Percentiles rank a stretch among this genome's conserved stretches.
Evolutionary conservation across 495 filamentous ascomycete species (phyloP).

Genomic region (Aspergillus ellipticus): DNA sequence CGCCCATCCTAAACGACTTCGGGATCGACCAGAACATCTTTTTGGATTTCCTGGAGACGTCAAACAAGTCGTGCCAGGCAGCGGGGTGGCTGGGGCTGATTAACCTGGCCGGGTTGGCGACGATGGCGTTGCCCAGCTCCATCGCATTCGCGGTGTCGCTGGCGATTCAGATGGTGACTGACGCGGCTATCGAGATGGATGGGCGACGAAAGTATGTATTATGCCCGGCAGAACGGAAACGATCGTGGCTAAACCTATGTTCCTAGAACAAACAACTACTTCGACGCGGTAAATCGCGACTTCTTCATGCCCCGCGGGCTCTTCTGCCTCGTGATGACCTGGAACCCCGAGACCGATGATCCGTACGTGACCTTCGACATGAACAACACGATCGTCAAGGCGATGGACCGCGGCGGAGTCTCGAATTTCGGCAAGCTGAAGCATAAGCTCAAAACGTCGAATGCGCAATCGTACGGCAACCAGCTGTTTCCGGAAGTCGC

Average conservation of each 20-base stretch:
- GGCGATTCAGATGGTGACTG: constrained; percentile 38
- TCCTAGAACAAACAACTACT: constrained; percentile 48
- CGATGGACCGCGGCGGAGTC: constrained; percentile 10
- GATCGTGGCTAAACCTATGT: too few relatives aligned
- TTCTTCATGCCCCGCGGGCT: constrained; percentile 58
- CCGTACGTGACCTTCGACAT: constrained; percentile 22
- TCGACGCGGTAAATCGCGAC: constrained; percentile 54
- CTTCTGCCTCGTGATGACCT: constrained; percentile 59
- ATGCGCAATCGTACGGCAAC: constrained; percentile 45
- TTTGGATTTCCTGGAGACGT: constrained; percentile 49
- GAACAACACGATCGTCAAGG: constrained; percentile 26
- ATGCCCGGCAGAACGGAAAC: too few relatives aligned
- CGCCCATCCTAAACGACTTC: constrained; percentile 45
- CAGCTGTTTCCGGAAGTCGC: constrained; percentile 49
- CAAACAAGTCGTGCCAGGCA: constrained; percentile 39
- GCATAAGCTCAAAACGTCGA: constrained; percentile 38
- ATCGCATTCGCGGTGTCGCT: constrained; percentile 45
- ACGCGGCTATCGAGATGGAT: constrained; percentile 43
- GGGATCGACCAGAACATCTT: constrained; percentile 52
- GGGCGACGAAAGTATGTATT: constrained; percentile 27
- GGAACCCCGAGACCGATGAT: constrained; percentile 39
- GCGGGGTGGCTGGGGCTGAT: constrained; percentile 37
- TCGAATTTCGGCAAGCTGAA: constrained; percentile 21
- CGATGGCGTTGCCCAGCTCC: constrained; percentile 35
- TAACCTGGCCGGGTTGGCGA: constrained; percentile 39